Evolutionary conservation across 768 basidiomycete species (phyloP).

Genomic region (Hygrophorus pudorinus): DNA sequence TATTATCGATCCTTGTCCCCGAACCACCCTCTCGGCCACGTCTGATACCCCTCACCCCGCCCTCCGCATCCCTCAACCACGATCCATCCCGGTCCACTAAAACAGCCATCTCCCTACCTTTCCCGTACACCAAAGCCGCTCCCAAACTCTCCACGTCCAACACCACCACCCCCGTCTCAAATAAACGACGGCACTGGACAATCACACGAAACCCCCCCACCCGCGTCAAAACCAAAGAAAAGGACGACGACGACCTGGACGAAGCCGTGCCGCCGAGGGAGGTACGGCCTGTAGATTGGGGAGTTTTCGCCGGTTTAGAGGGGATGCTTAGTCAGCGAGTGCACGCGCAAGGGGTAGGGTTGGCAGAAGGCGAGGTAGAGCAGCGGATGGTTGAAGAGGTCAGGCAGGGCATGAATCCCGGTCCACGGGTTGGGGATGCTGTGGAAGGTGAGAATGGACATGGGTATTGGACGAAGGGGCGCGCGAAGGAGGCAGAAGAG

Average conservation of each 20-base stretch:
- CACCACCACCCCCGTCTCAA: constrained; percentile 1
- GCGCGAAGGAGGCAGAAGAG: constrained; percentile 48
- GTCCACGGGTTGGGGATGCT: too few relatives aligned
- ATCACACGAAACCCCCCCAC: constrained; percentile 40
- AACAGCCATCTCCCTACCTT: constrained; percentile 12
- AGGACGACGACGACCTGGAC: constrained; percentile 22
- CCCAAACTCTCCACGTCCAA: not conserved
- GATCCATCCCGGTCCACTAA: constrained; percentile 18
- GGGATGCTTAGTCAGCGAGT: constrained; percentile 15
- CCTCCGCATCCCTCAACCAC: constrained; percentile 16
- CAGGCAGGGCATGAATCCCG: constrained; percentile 6
- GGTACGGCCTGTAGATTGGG: constrained; percentile 48
- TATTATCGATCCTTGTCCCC: constrained; percentile 53
- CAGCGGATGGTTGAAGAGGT: constrained; percentile 7
- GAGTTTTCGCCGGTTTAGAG: constrained; percentile 45
- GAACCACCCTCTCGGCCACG: constrained; percentile 46
- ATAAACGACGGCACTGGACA: constrained; percentile 49
- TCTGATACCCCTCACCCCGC: constrained; percentile 47
- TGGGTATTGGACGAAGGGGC: constrained; percentile 40
- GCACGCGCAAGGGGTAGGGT: not conserved
- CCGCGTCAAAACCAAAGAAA: constrained; percentile 37
- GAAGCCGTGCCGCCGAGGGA: constrained; percentile 42
- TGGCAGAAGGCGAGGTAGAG: constrained; percentile 9
- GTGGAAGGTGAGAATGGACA: constrained; percentile 9
- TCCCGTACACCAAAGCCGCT: constrained; percentile 12